Conservation (phyloP, 805 yeast genomes). For the Saccharomycopsis sp. region DNA sequence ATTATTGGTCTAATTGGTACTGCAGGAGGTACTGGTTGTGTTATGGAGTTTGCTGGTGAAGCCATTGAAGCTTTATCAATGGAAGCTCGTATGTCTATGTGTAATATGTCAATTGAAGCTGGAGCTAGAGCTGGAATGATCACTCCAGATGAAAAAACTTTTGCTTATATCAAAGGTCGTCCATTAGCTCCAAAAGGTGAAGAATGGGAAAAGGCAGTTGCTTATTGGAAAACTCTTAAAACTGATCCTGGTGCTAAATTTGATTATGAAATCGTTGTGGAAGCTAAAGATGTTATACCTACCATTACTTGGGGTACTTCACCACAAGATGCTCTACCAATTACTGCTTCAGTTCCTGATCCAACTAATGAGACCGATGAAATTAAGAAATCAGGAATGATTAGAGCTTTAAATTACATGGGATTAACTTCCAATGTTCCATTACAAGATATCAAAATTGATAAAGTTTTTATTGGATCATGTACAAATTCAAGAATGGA, state of each 20-base stretch:
- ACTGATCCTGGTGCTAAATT: constrained; percentile 87
- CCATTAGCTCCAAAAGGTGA: constrained; percentile 91
- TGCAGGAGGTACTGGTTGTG: constrained; percentile 98
- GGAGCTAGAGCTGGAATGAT: constrained; percentile 99
- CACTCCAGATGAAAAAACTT: constrained; percentile 85
- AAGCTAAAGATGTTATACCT: constrained; percentile 81
- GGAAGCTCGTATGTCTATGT: constrained; percentile 99
- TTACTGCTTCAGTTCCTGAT: constrained; percentile 83
- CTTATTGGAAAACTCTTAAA: constrained; percentile 82
- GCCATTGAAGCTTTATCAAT: constrained; percentile 84
- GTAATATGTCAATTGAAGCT: constrained; percentile 98
- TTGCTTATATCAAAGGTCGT: constrained; percentile 82
- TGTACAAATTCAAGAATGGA: constrained; percentile 98
- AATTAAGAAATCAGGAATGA: constrained; percentile 72
- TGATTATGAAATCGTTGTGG: constrained; percentile 71
- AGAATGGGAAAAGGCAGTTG: constrained; percentile 91
- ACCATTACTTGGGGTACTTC: constrained; percentile 99
- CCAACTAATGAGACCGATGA: constrained; percentile 59
- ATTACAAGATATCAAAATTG: constrained; percentile 62
- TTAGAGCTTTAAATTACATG: constrained; percentile 86
- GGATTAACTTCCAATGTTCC: constrained; percentile 81
- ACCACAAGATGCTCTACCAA: constrained; percentile 97
- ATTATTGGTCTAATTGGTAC: constrained; percentile 96
- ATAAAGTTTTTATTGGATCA: constrained; percentile 95
- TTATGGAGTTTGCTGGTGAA: constrained; percentile 92